Evolutionary conservation across 805 yeast genomes (phyloP).

Genomic region (Yarrowia sp.): DNA sequence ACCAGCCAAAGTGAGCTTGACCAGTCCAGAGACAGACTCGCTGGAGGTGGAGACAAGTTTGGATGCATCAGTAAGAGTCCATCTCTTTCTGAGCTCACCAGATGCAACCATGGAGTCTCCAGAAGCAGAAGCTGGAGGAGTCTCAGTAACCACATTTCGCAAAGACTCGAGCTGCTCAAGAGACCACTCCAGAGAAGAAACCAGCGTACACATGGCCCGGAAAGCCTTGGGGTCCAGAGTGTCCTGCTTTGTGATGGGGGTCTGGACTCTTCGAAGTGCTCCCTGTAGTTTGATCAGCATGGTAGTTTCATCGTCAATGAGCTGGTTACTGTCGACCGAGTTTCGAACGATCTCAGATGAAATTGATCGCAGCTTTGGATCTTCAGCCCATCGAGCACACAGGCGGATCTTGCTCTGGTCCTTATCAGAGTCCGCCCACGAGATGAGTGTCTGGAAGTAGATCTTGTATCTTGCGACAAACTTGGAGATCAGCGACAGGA

Average conservation of each 20-base stretch:
- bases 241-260: slow-evolving; percentile 46
- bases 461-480: slow-evolving; percentile 27
- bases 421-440: slow-evolving; percentile 14
- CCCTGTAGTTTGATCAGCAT: background rate
- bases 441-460: slow-evolving; percentile 26
- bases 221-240: slow-evolving; percentile 52
- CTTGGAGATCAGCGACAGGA: slow-evolving; percentile 34
- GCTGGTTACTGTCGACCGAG: background rate
- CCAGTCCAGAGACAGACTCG: slow-evolving; percentile 8
- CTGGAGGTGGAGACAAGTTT: slow-evolving; percentile 9
- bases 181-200: slow-evolving; percentile 52
- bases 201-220: slow-evolving; percentile 50
- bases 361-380: background rate
- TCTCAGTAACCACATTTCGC: slow-evolving; percentile 15
- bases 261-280: background rate
- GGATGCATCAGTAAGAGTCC: slow-evolving; percentile 36
- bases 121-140: slow-evolving; percentile 3
- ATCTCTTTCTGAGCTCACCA: slow-evolving; percentile 34
- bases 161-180: slow-evolving; percentile 17
- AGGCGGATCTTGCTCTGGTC: slow-evolving; percentile 22
- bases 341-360: slow-evolving; percentile 10
- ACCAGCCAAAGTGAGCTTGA: slow-evolving; percentile 31
- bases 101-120: slow-evolving; percentile 17
- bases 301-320: background rate
- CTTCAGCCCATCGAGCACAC: slow-evolving; percentile 25